phyloP scores from a whole-genome alignment of 768 basidiomycete species.

The Strobilomyces confusus region DNA sequence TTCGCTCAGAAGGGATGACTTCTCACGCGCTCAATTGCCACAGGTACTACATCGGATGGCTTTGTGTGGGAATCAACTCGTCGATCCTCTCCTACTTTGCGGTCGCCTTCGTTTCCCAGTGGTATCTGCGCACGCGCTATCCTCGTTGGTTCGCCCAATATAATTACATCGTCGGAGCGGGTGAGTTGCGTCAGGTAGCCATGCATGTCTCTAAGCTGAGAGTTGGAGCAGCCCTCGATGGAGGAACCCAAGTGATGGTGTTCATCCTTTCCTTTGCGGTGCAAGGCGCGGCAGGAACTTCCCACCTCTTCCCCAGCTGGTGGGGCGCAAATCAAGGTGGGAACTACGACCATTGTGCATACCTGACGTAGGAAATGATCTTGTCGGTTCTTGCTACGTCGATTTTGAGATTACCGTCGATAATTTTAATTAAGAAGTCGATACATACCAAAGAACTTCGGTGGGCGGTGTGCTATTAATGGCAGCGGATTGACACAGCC shows the following conservation, averaged over 20 bases:
- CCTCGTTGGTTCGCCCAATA: constrained; percentile 67
- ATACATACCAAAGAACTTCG: neutral
- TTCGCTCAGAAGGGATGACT: too few species aligned
- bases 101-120: constrained; percentile 54
- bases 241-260: constrained; percentile 49
- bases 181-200: constrained; percentile 12
- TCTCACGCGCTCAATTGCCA: constrained; percentile 8
- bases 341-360: constrained; percentile 31
- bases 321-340: constrained; percentile 56
- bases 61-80: constrained; percentile 56
- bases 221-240: constrained; percentile 30
- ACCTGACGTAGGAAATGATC: constrained; percentile 10
- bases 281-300: constrained; percentile 43
- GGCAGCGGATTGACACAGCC: constrained; percentile 1
- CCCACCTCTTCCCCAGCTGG: constrained; percentile 52
- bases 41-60: constrained; percentile 38
- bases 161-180: constrained; percentile 66
- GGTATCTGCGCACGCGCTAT: constrained; percentile 53
- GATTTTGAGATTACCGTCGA: too few species aligned
- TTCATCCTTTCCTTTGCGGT: constrained; percentile 49
- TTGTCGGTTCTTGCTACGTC: too few species aligned
- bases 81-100: constrained; percentile 43
- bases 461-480: neutral
- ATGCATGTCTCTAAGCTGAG: neutral
- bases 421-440: neutral